phyloP scores from a whole-genome alignment of 345 rosid species.

The Pistacia integerrima region DNA sequence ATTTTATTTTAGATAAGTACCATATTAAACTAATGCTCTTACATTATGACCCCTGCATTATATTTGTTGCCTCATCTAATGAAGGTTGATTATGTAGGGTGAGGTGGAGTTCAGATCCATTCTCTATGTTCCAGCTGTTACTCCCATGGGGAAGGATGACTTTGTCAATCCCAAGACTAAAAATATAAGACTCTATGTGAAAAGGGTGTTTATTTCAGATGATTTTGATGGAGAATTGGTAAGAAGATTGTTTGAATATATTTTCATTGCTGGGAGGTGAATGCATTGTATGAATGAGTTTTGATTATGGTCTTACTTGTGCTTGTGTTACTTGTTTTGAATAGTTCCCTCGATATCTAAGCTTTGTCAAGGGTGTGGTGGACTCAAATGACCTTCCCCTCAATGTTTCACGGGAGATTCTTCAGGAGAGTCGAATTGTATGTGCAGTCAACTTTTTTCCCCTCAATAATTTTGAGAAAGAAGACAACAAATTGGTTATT shows the following conservation, averaged over 20 bases:
- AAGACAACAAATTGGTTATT: neutral
- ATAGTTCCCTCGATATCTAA: conserved; percentile 92
- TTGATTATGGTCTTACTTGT: conserved; percentile 3
- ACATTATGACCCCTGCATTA: neutral
- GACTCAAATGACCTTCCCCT: conserved; percentile 98
- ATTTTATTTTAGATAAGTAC: neutral
- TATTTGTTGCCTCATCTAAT: conserved; percentile 10
- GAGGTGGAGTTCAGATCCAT: conserved; percentile 98
- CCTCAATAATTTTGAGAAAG: neutral
- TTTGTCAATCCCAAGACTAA: conserved; percentile 85
- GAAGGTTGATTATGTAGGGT: conserved; percentile 56
- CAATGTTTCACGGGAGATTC: conserved; percentile 96
- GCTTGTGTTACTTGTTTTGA: conserved; percentile 7
- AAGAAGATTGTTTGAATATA: conserved; percentile 30
- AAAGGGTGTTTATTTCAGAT: conserved; percentile 94
- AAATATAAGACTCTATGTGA: conserved; percentile 93
- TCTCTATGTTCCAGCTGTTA: conserved; percentile 80
- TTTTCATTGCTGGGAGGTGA: neutral
- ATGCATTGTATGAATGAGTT: neutral
- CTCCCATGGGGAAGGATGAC: conserved; percentile 86
- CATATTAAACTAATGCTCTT: neutral
- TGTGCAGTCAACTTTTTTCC: conserved; percentile 24
- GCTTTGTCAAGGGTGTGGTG: conserved; percentile 98
- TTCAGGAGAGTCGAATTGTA: conserved; percentile 97
- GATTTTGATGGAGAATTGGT: conserved; percentile 99